These are phyloP conservation scores for Aphanomyces astaci DNA, from an alignment of 352 stramenopile genomes.

Conservation along the genomic window DNA sequence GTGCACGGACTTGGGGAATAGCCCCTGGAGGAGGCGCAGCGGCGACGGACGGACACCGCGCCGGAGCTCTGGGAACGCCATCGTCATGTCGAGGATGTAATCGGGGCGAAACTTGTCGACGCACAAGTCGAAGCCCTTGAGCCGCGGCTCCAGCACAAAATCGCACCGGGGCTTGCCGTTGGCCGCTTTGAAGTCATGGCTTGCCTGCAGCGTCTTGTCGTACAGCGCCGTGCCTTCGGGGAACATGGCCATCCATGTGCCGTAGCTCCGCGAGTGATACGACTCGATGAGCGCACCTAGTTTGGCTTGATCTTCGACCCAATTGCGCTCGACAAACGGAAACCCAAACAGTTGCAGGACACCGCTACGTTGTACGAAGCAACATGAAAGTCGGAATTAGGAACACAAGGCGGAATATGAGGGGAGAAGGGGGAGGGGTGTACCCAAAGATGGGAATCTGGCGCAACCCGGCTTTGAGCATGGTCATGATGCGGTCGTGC, in stretches of 20 bases:
- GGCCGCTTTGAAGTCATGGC: constrained; percentile 47
- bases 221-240: constrained; percentile 68
- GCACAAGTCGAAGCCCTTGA: constrained; percentile 63
- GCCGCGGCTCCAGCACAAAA: constrained; percentile 59
- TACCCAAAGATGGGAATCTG: constrained; percentile 46
- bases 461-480: constrained; percentile 69
- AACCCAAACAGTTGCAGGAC: constrained; percentile 60
- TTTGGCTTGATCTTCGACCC: constrained; percentile 49
- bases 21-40: constrained; percentile 49
- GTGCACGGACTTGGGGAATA: constrained; percentile 63
- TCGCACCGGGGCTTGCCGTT: constrained; percentile 40
- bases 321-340: constrained; percentile 63
- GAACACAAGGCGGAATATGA: no score
- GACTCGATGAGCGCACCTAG: constrained; percentile 40
- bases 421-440: not conserved
- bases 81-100: constrained; percentile 63
- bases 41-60: constrained; percentile 61
- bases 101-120: constrained; percentile 53
- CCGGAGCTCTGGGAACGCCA: constrained; percentile 67
- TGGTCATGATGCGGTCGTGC: constrained; percentile 66
- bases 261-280: constrained; percentile 42
- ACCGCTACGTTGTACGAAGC: constrained; percentile 29
- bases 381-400: not conserved
- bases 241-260: constrained; percentile 70
- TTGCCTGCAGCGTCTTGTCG: constrained; percentile 52